These are phyloP conservation scores for Candida maris DNA, from an alignment of 805 yeast species.

Conservation along the genomic window DNA sequence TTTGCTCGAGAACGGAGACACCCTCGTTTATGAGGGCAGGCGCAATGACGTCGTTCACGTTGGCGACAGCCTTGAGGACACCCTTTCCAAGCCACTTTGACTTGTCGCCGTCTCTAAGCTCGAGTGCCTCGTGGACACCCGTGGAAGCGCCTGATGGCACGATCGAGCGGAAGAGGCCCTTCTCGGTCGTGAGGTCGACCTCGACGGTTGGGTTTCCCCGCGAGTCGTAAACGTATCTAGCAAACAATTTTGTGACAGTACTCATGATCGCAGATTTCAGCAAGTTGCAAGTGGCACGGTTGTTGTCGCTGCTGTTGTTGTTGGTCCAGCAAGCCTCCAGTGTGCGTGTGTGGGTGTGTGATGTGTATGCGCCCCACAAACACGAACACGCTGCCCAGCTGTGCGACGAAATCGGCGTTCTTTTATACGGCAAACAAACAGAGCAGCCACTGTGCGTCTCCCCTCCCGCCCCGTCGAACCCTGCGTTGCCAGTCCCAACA, in stretches of 20 bases:
- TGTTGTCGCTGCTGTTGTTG: too few relatives aligned
- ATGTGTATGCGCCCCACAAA: too few relatives aligned
- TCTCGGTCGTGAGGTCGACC: slow-evolving; percentile 90
- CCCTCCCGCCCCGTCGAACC: too few relatives aligned
- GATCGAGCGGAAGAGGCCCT: slow-evolving; percentile 93
- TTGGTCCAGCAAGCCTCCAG: too few relatives aligned
- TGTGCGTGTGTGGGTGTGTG: too few relatives aligned
- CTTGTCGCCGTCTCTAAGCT: slow-evolving; percentile 97
- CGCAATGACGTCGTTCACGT: slow-evolving; percentile 91
- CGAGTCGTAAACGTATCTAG: slow-evolving; percentile 98
- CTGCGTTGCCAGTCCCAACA: too few relatives aligned
- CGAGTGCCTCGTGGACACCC: slow-evolving; percentile 97
- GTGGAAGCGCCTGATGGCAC: slow-evolving; percentile 99
- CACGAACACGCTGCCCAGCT: too few relatives aligned
- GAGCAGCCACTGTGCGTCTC: too few relatives aligned
- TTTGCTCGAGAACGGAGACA: slow-evolving; percentile 84
- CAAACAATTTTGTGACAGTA: slow-evolving; percentile 79
- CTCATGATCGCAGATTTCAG: too few relatives aligned
- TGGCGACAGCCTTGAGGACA: slow-evolving; percentile 93
- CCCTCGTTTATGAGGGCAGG: slow-evolving; percentile 84
- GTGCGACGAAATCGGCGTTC: too few relatives aligned
- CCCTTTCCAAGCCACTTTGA: slow-evolving; percentile 99
- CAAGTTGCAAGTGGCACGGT: too few relatives aligned
- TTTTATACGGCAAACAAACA: too few relatives aligned
- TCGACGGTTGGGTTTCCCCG: slow-evolving; percentile 99